Conservation (phyloP, 2,329 filamentous ascomycete genomes). For the Periconia sp. region DNA sequence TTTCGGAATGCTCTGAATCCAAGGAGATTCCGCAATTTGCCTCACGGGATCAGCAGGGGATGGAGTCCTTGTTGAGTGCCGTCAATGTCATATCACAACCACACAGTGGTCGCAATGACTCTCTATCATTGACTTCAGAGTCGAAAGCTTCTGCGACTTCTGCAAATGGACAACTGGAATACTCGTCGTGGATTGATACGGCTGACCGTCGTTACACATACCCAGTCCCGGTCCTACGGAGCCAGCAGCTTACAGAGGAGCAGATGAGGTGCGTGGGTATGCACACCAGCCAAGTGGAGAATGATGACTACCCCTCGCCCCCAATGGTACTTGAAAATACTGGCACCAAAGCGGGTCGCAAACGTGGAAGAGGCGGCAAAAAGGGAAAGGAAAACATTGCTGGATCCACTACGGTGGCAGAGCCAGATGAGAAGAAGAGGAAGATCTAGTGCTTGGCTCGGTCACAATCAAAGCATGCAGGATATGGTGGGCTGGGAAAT, state of each 20-base stretch:
- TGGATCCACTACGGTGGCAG: neutral
- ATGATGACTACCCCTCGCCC: neutral
- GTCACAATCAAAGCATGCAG: too few relatives aligned
- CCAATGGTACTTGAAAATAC: neutral
- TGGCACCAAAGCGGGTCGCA: neutral
- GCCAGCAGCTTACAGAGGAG: neutral
- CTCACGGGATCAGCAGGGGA: neutral
- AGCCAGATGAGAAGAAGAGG: neutral
- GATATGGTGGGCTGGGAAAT: too few relatives aligned
- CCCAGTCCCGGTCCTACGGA: neutral
- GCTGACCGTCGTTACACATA: neutral
- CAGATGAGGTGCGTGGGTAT: neutral
- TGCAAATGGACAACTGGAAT: constrained; percentile 3
- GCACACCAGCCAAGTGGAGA: neutral
- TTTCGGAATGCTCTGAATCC: neutral
- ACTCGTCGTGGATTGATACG: neutral
- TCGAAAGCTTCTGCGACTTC: constrained; percentile 17
- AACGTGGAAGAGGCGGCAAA: neutral
- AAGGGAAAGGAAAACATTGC: neutral
- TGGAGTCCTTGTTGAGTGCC: constrained; percentile 24
- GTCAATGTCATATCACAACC: constrained; percentile 24
- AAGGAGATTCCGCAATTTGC: constrained; percentile 9
- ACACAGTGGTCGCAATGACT: constrained; percentile 17
- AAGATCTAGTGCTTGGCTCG: neutral
- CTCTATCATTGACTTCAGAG: constrained; percentile 22